Evolutionary conservation across 2,329 filamentous ascomycete genomes (phyloP).

Genomic region (Ophiostoma ulmi): DNA sequence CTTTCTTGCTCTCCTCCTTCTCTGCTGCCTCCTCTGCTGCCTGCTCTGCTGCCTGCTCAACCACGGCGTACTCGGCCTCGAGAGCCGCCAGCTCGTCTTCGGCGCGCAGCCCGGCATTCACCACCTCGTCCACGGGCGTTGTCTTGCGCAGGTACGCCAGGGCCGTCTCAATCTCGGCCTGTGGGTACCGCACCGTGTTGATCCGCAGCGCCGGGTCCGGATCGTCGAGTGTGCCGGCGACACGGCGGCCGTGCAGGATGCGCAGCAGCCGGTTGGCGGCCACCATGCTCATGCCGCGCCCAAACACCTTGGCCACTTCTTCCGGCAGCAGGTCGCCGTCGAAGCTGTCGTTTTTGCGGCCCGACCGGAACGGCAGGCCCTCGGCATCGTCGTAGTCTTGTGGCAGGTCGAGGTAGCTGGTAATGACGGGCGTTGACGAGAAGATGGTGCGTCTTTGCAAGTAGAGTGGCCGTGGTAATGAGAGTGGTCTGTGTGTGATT

Average conservation of each 20-base stretch:
- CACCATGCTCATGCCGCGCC: slow-evolving; percentile 40
- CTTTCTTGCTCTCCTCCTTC: not conserved
- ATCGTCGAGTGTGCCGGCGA: slow-evolving; percentile 60
- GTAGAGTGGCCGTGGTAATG: not conserved
- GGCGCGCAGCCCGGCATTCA: slow-evolving; percentile 56
- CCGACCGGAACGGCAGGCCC: slow-evolving; percentile 50
- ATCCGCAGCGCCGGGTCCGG: slow-evolving; percentile 51
- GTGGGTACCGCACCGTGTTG: slow-evolving; percentile 44
- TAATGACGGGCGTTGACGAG: slow-evolving; percentile 38
- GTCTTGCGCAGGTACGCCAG: slow-evolving; percentile 52
- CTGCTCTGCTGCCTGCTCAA: slow-evolving; percentile 28
- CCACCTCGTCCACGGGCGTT: slow-evolving; percentile 54
- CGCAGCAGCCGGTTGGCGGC: slow-evolving; percentile 51
- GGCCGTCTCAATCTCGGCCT: slow-evolving; percentile 42
- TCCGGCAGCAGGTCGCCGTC: slow-evolving; percentile 42
- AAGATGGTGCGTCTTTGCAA: slow-evolving; percentile 30
- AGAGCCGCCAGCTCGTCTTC: slow-evolving; percentile 57
- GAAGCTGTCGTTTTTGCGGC: slow-evolving; percentile 20
- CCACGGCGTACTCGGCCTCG: slow-evolving; percentile 33
- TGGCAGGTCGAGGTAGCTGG: slow-evolving; percentile 55
- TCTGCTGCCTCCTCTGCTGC: slow-evolving; percentile 20
- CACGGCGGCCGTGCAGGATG: slow-evolving; percentile 58
- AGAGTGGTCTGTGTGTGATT: not conserved
- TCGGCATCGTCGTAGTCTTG: slow-evolving; percentile 50
- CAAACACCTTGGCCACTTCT: slow-evolving; percentile 49